Evolutionary conservation across 1,284 basidiomycete species (phyloP).

Genomic region (Stygiomarasmius scandens): DNA sequence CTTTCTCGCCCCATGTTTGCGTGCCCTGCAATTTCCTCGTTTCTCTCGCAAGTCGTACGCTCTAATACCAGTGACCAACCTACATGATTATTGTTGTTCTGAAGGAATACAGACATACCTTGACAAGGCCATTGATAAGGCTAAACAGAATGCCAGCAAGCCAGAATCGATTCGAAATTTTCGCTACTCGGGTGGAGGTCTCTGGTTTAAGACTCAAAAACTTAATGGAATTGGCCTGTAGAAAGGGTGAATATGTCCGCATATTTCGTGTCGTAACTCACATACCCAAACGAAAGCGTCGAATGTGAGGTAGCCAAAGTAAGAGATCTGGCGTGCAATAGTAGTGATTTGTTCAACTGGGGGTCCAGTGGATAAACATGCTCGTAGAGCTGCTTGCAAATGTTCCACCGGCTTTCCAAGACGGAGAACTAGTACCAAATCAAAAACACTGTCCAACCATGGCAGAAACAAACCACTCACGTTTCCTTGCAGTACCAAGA

Average conservation of each 20-base stretch:
- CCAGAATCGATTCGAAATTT: constrained; percentile 88
- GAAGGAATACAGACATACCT: constrained; percentile 42
- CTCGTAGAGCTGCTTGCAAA: constrained; percentile 88
- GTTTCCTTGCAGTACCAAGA: constrained; percentile 77
- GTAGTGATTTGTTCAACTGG: constrained; percentile 80
- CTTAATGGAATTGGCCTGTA: constrained; percentile 68
- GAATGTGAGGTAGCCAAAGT: constrained; percentile 87
- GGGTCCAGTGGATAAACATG: constrained; percentile 61
- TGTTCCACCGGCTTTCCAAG: constrained; percentile 95
- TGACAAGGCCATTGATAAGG: constrained; percentile 67
- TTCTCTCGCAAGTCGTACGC: constrained; percentile 62
- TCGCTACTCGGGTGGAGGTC: constrained; percentile 67
- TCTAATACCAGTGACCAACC: constrained; percentile 36
- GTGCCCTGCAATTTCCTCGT: constrained; percentile 51
- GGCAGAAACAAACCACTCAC: constrained; percentile 47
- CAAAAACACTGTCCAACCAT: too few species aligned
- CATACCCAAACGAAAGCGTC: constrained; percentile 87
- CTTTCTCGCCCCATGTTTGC: constrained; percentile 55
- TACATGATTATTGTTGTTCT: background rate
- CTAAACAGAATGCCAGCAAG: constrained; percentile 85
- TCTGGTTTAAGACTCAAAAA: constrained; percentile 70
- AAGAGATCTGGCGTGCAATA: constrained; percentile 85
- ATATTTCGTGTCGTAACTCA: constrained; percentile 8
- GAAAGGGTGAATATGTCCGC: constrained; percentile 7
- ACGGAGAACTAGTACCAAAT: constrained; percentile 70